Evolutionary conservation across 148 eudicot genomes (phyloP), one percentile per base, ranked within the genome.

Genomic region (Drosera capensis): DNA sequence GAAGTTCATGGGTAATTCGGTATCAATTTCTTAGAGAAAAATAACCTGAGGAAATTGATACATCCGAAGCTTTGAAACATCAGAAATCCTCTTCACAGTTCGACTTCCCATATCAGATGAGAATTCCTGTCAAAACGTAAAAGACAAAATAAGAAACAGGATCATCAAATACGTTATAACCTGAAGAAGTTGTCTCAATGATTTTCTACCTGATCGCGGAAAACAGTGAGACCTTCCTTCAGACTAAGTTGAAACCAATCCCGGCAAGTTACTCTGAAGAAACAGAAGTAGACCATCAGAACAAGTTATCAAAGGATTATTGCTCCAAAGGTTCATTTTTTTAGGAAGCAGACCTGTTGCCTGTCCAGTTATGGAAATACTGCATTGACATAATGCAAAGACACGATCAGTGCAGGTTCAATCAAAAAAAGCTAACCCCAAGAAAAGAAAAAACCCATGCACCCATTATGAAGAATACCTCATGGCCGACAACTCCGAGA

Each of bases 281-380:
- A 21, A 29, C 43, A 29, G 23, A 20, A 23, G 23, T 43, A 34
- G 35, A 34, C n/a, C 31, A 28, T 5, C 11, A 3, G 14, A 4
- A 11, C n/a, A 34, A 4, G 14, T 9, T 15, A 34, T 34, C 3
- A 34, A 11, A 34, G 13, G 9, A 11, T 34, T 9, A 9, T 9
- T 15, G n/a, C 2, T 13, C 38, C 31, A 34, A 34, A 34, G n/a
- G 9, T 34, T n/a, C n/a, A n/a, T n/a, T n/a, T n/a, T n/a, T n/a
- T 23, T 12, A 49, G 17, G 15, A 26, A 47, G 39, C 64, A 12
- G 18, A 90, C 99, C 99, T 80, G 77, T 92, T 92, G 54, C 99
- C 99, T n/a, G 99, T 92, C 99, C 99, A 92, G 70, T 92, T 92
- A 73, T 92, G 99, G 58, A 85, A 92, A 66, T 92, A 92, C 99